These are phyloP conservation scores for Umbilicus rupestris DNA, from an alignment of 164 flowering plant genomes.

Conservation along the genomic window DNA sequence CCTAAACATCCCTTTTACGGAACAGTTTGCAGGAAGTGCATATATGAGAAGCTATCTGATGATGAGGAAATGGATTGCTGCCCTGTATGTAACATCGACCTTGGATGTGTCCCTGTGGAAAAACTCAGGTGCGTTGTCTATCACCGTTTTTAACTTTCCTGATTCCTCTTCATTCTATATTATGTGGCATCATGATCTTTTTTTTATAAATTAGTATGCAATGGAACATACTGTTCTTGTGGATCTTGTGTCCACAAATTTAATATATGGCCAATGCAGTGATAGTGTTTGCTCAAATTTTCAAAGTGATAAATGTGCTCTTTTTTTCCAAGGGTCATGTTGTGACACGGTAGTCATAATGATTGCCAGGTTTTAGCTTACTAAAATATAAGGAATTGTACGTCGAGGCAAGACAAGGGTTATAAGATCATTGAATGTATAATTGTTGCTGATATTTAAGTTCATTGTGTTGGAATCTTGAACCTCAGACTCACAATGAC, in stretches of 20 bases:
- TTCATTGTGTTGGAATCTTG: background rate
- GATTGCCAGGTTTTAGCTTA: no score
- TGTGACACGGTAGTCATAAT: background rate
- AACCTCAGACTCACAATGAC: no score
- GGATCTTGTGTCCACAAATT: no score
- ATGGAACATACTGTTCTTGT: no score
- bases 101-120: slow-evolving; percentile 75
- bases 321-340: no score
- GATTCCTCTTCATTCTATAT: background rate
- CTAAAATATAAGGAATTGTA: background rate
- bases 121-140: slow-evolving; percentile 55
- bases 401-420: background rate
- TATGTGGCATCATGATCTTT: background rate
- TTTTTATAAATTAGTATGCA: no score
- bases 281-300: no score
- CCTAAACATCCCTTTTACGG: slow-evolving; percentile 10
- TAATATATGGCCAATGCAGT: no score
- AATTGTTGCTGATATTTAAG: background rate
- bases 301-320: no score
- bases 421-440: background rate
- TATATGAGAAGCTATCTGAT: slow-evolving; percentile 64
- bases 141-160: background rate
- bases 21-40: slow-evolving; percentile 95
- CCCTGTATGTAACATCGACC: slow-evolving; percentile 77
- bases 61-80: slow-evolving; percentile 82